A percentile compares a stretch with the other conserved stretches of the same genome.
phyloP scores from a whole-genome alignment of 2,329 filamentous ascomycete species.

The Arthroderma uncinatum region DNA sequence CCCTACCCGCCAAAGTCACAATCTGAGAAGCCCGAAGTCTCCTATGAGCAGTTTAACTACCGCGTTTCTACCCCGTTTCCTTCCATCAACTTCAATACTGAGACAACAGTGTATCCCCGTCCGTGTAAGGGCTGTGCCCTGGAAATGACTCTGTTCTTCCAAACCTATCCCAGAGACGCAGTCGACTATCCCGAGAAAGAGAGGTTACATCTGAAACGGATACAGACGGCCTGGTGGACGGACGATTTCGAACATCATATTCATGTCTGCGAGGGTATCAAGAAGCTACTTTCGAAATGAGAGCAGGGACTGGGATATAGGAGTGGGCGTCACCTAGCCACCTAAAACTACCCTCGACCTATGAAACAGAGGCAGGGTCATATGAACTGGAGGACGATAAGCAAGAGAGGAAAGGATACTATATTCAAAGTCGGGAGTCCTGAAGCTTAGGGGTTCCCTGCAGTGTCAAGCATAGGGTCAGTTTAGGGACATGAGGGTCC shows the following conservation, averaged over 20 bases:
- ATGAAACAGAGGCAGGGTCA: too few relatives aligned
- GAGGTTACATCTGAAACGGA: background rate
- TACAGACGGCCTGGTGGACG: background rate
- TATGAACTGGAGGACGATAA: too few relatives aligned
- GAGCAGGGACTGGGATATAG: too few relatives aligned
- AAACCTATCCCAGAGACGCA: background rate
- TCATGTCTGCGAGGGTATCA: background rate
- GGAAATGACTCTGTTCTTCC: background rate
- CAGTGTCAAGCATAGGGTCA: too few relatives aligned
- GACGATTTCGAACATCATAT: background rate
- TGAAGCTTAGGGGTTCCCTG: too few relatives aligned
- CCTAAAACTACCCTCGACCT: too few relatives aligned
- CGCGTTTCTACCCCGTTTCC: background rate
- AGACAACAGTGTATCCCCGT: background rate
- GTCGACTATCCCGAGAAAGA: background rate
- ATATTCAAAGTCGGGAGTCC: too few relatives aligned
- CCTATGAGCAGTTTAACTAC: background rate
- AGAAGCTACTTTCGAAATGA: too few relatives aligned
- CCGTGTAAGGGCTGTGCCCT: background rate
- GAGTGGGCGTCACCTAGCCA: too few relatives aligned
- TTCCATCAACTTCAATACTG: background rate
- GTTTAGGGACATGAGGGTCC: too few relatives aligned
- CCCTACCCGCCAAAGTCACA: background rate
- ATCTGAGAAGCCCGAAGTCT: background rate
- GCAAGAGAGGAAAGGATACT: too few relatives aligned